A percentile compares a stretch with the other conserved stretches of the same genome.
These are phyloP conservation scores for Russula virescens DNA, from an alignment of 768 basidiomycete species.

Conservation along the genomic window DNA sequence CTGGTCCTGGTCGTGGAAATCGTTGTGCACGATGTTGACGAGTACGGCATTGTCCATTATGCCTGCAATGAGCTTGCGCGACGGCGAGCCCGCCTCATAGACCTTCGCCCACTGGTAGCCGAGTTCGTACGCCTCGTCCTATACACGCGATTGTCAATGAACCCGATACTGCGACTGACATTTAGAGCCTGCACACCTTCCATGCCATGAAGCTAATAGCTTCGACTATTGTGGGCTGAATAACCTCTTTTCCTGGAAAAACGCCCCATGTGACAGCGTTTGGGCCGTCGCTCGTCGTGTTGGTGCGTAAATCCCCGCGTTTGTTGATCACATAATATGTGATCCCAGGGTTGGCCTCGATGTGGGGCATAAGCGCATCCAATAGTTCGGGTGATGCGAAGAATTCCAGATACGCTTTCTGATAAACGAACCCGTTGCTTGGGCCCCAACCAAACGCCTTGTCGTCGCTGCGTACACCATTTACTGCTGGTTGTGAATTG, in stretches of 20 bases:
- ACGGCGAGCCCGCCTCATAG: conserved; percentile 71
- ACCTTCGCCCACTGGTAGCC: conserved; percentile 87
- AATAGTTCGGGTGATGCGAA: conserved; percentile 78
- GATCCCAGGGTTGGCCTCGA: conserved; percentile 81
- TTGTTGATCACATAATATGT: conserved; percentile 99
- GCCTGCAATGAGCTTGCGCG: conserved; percentile 67
- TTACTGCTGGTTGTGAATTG: conserved; percentile 95
- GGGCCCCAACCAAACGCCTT: conserved; percentile 92
- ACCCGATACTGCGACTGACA: background rate
- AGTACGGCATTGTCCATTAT: conserved; percentile 80
- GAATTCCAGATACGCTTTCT: conserved; percentile 97
- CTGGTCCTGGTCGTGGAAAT: conserved; percentile 77
- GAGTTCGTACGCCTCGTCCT: conserved; percentile 94
- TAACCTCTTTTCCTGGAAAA: conserved; percentile 93
- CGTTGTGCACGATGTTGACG: conserved; percentile 95
- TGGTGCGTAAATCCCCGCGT: conserved; percentile 89
- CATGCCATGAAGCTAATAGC: conserved; percentile 98
- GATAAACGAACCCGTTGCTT: conserved; percentile 88
- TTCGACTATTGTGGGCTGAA: conserved; percentile 95
- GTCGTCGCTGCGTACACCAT: conserved; percentile 81
- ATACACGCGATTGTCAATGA: conserved; percentile 3
- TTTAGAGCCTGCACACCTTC: conserved; percentile 53
- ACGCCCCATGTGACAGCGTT: conserved; percentile 99
- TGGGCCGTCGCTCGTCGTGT: conserved; percentile 90
- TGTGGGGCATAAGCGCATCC: conserved; percentile 64